These are phyloP conservation scores for Pulveroboletus sp. DNA, from an alignment of 768 basidiomycete genomes.

Conservation along the genomic window DNA sequence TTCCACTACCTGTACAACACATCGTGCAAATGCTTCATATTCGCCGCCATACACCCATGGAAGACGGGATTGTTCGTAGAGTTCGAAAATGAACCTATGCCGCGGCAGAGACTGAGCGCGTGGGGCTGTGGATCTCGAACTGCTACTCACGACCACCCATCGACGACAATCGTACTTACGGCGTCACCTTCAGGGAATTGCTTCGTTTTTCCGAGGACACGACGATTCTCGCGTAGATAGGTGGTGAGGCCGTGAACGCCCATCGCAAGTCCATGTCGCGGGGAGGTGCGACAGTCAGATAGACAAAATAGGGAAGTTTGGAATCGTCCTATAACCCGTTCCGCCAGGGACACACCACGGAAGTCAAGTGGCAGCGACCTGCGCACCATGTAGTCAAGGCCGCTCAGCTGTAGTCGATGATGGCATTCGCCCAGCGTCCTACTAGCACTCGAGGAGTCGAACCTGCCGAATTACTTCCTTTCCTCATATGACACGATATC, in stretches of 20 bases:
- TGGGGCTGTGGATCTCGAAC: not conserved
- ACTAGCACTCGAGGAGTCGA: no score
- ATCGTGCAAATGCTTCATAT: slow-evolving; percentile 50
- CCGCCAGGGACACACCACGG: slow-evolving; percentile 3
- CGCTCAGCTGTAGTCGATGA: slow-evolving; percentile 6
- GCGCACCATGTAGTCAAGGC: not conserved
- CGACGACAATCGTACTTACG: slow-evolving; percentile 57
- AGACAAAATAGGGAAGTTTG: slow-evolving; percentile 1
- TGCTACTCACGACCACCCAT: slow-evolving; percentile 80
- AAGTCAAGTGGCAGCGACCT: slow-evolving; percentile 1
- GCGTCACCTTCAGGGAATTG: slow-evolving; percentile 23
- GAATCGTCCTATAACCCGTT: not conserved
- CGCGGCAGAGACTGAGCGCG: slow-evolving; percentile 5
- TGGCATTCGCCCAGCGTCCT: not conserved
- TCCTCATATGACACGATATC: not conserved
- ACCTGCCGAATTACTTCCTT: not conserved
- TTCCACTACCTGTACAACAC: slow-evolving; percentile 47
- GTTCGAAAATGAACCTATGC: slow-evolving; percentile 67
- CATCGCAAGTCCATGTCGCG: slow-evolving; percentile 31
- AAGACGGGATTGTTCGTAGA: slow-evolving; percentile 54
- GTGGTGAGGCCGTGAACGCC: slow-evolving; percentile 51
- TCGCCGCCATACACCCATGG: slow-evolving; percentile 90
- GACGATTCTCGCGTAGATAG: slow-evolving; percentile 44
- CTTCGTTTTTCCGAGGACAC: slow-evolving; percentile 34
- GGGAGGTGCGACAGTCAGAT: not conserved